phyloP scores from a whole-genome alignment of 108 stramenopile species.

The Mayamaea pseudoterrestris region DNA sequence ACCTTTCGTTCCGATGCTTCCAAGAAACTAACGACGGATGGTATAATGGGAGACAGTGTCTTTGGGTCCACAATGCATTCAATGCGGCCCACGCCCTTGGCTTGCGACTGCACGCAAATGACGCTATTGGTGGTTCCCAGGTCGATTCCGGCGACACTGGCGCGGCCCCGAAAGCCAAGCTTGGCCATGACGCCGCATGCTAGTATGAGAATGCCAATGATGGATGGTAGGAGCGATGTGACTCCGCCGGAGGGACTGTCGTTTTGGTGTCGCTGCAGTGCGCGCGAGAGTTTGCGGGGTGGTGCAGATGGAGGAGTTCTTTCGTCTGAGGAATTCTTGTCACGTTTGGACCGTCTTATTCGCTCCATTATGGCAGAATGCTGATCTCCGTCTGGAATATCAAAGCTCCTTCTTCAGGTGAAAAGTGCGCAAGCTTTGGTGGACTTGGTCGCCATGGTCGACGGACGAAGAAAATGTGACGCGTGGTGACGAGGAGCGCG shows the following conservation, averaged over 20 bases:
- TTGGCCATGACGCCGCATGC: conserved; percentile 60
- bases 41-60: conserved; percentile 54
- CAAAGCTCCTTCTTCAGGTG: too few species aligned
- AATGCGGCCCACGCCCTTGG: conserved; percentile 66
- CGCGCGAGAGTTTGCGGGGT: background rate
- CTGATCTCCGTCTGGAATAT: too few species aligned
- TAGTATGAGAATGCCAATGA: conserved; percentile 51
- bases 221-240: conserved; percentile 64
- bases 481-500: too few species aligned
- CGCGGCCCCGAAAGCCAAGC: conserved; percentile 73
- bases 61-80: conserved; percentile 68
- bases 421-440: too few species aligned
- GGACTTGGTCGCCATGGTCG: too few species aligned
- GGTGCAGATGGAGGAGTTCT: background rate
- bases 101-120: conserved; percentile 65
- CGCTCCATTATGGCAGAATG: too few species aligned
- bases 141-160: conserved; percentile 75
- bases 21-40: conserved; percentile 78
- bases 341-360: too few species aligned
- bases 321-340: too few species aligned
- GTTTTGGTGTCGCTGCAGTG: conserved; percentile 29
- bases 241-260: conserved; percentile 44
- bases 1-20: conserved; percentile 36
- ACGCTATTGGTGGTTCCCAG: conserved; percentile 82
- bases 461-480: too few species aligned